Percentiles rank a stretch among this genome's conserved stretches.
phyloP scores from a whole-genome alignment of 2,329 filamentous ascomycete genomes.

The Ophiostoma pallidulum region DNA sequence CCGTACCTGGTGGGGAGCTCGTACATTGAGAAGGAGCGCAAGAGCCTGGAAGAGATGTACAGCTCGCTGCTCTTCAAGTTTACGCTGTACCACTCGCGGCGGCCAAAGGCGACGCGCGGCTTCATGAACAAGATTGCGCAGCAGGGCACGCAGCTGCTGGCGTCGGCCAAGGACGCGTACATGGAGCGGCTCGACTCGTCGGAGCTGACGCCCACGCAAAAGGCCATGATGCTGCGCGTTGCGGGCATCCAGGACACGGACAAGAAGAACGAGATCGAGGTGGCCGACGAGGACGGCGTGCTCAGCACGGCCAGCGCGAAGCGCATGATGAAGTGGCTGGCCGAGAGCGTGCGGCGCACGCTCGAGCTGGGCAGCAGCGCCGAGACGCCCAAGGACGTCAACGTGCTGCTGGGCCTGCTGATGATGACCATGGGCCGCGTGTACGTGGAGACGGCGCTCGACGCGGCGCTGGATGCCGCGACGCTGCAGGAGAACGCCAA shows the following conservation, averaged over 20 bases:
- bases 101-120: constrained; percentile 80
- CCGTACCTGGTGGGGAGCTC: constrained; percentile 60
- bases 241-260: constrained; percentile 73
- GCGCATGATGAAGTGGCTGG: constrained; percentile 94
- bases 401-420: constrained; percentile 71
- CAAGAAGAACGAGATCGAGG: constrained; percentile 77
- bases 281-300: constrained; percentile 79
- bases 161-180: constrained; percentile 83
- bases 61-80: constrained; percentile 93
- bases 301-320: constrained; percentile 84
- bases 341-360: constrained; percentile 84
- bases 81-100: constrained; percentile 81
- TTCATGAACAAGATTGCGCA: constrained; percentile 91
- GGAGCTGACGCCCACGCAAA: constrained; percentile 79
- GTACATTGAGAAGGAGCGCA: constrained; percentile 61
- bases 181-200: constrained; percentile 81
- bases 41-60: constrained; percentile 69
- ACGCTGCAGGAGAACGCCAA: constrained; percentile 69
- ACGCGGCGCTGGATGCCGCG: constrained; percentile 64
- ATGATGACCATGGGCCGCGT: constrained; percentile 83
- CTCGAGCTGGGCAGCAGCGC: constrained; percentile 79
- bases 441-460: constrained; percentile 57
- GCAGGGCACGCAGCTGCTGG: constrained; percentile 78
- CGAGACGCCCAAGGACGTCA: constrained; percentile 91
- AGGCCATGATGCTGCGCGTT: constrained; percentile 79